Evolutionary conservation across 768 basidiomycete genomes (phyloP).

Genomic region (Agrocybe chaxingu): DNA sequence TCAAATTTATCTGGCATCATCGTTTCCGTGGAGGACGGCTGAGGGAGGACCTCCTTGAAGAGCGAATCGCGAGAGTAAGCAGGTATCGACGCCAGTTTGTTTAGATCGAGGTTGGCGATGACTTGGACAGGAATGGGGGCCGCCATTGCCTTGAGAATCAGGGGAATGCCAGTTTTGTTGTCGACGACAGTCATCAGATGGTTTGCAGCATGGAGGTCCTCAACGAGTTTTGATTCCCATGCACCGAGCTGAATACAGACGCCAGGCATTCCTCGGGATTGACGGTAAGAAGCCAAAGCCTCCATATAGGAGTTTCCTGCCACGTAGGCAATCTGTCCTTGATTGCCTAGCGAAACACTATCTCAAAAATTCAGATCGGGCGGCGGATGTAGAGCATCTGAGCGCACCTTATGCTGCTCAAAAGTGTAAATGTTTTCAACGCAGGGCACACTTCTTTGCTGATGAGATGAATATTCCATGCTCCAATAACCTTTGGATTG

Average conservation of each 20-base stretch:
- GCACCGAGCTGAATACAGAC: conserved; percentile 18
- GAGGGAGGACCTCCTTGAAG: conserved; percentile 5
- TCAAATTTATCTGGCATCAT: neutral
- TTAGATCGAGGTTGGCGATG: conserved; percentile 15
- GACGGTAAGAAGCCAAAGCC: conserved; percentile 11
- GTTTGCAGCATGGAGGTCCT: conserved; percentile 7
- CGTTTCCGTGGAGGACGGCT: neutral
- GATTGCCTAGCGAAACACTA: conserved; percentile 18
- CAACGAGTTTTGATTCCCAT: conserved; percentile 17
- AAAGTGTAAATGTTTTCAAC: conserved; percentile 17
- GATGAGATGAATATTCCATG: conserved; percentile 25
- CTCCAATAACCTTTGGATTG: conserved; percentile 21
- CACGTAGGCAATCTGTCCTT: conserved; percentile 18
- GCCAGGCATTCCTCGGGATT: conserved; percentile 9
- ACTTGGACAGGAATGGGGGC: conserved; percentile 15
- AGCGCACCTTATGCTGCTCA: conserved; percentile 23
- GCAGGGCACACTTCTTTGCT: conserved; percentile 15
- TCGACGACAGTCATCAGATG: conserved; percentile 8
- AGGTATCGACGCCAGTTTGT: conserved; percentile 1
- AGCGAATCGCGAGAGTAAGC: conserved; percentile 10
- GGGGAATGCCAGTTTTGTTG: conserved; percentile 18
- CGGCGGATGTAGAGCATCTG: neutral
- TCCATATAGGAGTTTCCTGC: conserved; percentile 20
- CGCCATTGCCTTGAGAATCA: conserved; percentile 16
- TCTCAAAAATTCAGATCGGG: neutral